Evolutionary conservation across 1,284 basidiomycete species (phyloP).

Genomic region (Ceratobasidium papillatum): DNA sequence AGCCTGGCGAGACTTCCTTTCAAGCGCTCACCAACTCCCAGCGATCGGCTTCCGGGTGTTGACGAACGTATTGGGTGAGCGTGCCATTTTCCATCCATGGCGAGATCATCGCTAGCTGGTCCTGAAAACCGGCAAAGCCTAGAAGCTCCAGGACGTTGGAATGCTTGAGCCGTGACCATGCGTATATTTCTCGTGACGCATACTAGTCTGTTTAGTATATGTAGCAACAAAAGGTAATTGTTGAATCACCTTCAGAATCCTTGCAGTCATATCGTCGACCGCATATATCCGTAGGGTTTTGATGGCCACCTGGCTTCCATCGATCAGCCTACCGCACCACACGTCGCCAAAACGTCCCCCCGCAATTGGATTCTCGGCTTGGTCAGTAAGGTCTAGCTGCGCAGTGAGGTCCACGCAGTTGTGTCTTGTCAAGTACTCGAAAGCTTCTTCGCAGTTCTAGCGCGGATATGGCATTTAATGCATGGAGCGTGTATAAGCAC

Average conservation of each 20-base stretch:
- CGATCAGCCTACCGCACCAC: background rate
- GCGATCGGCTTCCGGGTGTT: background rate
- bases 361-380: background rate
- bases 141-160: background rate
- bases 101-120: background rate
- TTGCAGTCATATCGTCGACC: background rate
- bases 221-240: background rate
- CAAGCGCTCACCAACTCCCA: background rate
- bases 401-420: background rate
- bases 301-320: background rate
- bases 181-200: background rate
- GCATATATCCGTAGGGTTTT: background rate
- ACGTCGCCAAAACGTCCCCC: background rate
- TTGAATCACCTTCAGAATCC: background rate
- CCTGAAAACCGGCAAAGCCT: background rate
- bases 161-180: background rate
- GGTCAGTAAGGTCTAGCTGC: background rate
- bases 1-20: background rate
- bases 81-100: conserved; percentile 1
- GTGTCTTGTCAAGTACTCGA: background rate
- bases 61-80: background rate
- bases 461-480: no score
- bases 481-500: no score
- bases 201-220: background rate
- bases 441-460: no score